These are phyloP conservation scores for Diaporthe vexans DNA, from an alignment of 2,329 filamentous ascomycete species.

Conservation along the genomic window DNA sequence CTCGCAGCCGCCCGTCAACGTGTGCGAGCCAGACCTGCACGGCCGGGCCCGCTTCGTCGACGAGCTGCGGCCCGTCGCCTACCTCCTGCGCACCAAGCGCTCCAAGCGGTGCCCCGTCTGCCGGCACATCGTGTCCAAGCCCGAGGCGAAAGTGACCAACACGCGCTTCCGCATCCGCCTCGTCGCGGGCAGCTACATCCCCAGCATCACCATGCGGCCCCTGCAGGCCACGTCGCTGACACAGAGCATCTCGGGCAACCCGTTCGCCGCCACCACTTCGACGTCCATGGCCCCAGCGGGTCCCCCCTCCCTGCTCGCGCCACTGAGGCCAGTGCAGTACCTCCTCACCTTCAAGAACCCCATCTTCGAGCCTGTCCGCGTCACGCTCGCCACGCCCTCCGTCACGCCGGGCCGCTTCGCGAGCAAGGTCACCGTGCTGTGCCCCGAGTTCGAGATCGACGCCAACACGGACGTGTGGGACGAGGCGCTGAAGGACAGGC, in stretches of 20 bases:
- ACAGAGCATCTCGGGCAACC: constrained; percentile 41
- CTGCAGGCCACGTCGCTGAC: constrained; percentile 54
- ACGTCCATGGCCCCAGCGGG: constrained; percentile 27
- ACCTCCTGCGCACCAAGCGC: constrained; percentile 89
- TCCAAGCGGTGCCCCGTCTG: constrained; percentile 94
- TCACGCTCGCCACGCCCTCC: constrained; percentile 88
- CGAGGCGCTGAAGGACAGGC: constrained; percentile 79
- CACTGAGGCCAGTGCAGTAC: constrained; percentile 79
- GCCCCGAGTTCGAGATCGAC: constrained; percentile 93
- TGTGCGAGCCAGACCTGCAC: constrained; percentile 60
- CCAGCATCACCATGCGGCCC: constrained; percentile 81
- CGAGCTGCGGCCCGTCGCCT: constrained; percentile 84
- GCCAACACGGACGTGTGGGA: constrained; percentile 92
- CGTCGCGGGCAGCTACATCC: constrained; percentile 89
- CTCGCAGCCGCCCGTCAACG: constrained; percentile 54
- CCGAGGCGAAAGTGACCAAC: constrained; percentile 89
- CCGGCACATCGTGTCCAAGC: constrained; percentile 94
- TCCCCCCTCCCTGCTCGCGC: constrained; percentile 60
- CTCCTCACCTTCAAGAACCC: constrained; percentile 94
- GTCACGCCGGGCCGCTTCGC: constrained; percentile 82
- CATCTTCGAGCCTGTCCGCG: constrained; percentile 89
- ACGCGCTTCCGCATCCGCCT: constrained; percentile 94
- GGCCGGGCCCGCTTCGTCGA: constrained; percentile 72
- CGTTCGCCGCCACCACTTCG: constrained; percentile 36
- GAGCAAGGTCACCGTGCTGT: constrained; percentile 90